Base-by-base conservation (phyloP, 305 asterid genomes). In the Coffea humblotiana region DNA sequence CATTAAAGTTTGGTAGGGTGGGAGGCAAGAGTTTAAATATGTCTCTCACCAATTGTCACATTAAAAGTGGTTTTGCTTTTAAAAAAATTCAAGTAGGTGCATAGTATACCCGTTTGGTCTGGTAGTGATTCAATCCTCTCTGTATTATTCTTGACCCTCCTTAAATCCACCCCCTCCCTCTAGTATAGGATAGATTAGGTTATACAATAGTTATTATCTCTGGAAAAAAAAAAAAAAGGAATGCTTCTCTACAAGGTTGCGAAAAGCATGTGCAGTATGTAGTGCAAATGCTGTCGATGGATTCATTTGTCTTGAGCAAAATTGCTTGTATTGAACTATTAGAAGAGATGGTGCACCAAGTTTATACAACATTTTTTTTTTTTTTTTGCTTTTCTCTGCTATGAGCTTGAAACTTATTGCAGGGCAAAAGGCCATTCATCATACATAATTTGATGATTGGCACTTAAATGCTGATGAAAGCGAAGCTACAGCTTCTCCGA, bases 401-500 rank as follows among this genome's bases (percentile, higher is more conserved):
- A 54, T 3, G 29, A 43, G 37, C 40, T 13, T 21, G 23, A 68
- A 52, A 70, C 32, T 21, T 15, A 40, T 40, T 69, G 37, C 69
- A 69, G 14, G 52, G 58, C 15, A 15, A 16, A 23, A 29, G 37
- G 56, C 81, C 69, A 18, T 19, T 68, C 51, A 75, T 88, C 83
- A 91, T 60, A 88, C 90, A 85, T 77, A 81, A 74, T 61, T 86
- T 82, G 90, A 77, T 82, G 92, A 8, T n/a, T 85, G 87, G 82
- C n/a, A 74, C 83, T 94, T 93, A 49, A 81, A 74, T 27, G 92
- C 75, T 77, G 92, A 83, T 21, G 85, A 73, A 61, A 89, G 97
- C 61, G 88, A 84, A 84, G 89, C 37, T 10, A 95, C 90, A 78
- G 98, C 98, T 85, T 93, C 98, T 60, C 92, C 96, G 37, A 93